Percentiles rank a stretch among this genome's conserved stretches.
phyloP scores from a whole-genome alignment of 371 early-diverging fungal genomes.

The Mortierella sp. region DNA sequence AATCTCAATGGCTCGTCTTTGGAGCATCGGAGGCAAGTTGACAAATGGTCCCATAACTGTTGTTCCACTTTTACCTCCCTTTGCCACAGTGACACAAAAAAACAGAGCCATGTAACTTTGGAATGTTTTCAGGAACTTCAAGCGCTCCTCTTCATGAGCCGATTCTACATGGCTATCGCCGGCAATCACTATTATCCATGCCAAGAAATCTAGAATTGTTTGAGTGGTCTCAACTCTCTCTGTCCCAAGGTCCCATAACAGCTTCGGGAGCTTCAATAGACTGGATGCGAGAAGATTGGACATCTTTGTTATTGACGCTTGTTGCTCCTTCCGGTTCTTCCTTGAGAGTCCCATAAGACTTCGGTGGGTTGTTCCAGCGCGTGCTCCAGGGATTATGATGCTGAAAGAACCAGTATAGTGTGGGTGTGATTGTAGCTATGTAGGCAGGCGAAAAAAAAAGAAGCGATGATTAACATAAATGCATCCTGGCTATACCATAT shows the following conservation, averaged over 20 bases:
- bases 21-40: constrained; percentile 59
- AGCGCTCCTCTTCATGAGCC: constrained; percentile 56
- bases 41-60: constrained; percentile 64
- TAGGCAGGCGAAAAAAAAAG: not conserved
- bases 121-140: constrained; percentile 55
- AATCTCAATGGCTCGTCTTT: constrained; percentile 66
- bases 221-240: constrained; percentile 62
- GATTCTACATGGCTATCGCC: constrained; percentile 40
- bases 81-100: constrained; percentile 62
- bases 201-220: constrained; percentile 52
- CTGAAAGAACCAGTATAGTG: constrained; percentile 54
- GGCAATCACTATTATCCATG: constrained; percentile 35
- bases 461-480: not conserved
- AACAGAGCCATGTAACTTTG: constrained; percentile 62
- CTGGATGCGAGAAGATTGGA: constrained; percentile 41
- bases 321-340: constrained; percentile 33
- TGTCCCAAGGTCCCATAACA: constrained; percentile 66
- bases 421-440: constrained; percentile 53
- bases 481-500: too few relatives aligned
- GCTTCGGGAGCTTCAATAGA: constrained; percentile 65
- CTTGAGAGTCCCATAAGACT: constrained; percentile 22
- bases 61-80: constrained; percentile 37
- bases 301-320: constrained; percentile 37
- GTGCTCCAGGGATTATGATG: constrained; percentile 38
- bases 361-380: not conserved